A percentile compares a stretch with the other conserved stretches of the same genome.
phyloP scores from a whole-genome alignment of 1,284 basidiomycete species.

The Cryptococcus wingfieldii region DNA sequence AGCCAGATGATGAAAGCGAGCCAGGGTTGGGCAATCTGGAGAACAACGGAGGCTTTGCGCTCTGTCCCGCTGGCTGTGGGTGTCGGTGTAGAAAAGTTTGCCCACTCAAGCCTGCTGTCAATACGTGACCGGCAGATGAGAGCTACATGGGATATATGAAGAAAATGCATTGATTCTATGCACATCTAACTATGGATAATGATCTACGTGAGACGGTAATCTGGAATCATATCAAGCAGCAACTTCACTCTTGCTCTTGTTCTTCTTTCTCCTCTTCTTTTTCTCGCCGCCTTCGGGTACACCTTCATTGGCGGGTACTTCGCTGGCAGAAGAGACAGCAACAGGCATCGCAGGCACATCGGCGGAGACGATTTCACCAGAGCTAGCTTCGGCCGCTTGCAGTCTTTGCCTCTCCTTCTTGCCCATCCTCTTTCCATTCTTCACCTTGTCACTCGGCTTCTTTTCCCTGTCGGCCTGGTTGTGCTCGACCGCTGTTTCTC shows the following conservation, averaged over 20 bases:
- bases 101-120: background rate
- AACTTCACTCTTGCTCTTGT: slow-evolving; percentile 1
- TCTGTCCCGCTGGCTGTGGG: slow-evolving; percentile 41
- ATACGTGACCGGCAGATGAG: background rate
- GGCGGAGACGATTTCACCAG: background rate
- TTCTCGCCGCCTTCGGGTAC: slow-evolving; percentile 6
- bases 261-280: slow-evolving; percentile 17
- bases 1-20: slow-evolving; percentile 6
- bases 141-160: background rate
- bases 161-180: background rate
- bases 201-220: background rate
- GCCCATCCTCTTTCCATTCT: slow-evolving; percentile 7
- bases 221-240: background rate
- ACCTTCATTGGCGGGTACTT: background rate
- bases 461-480: slow-evolving; percentile 6
- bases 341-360: background rate
- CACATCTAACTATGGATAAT: background rate
- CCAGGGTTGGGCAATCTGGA: slow-evolving; percentile 1
- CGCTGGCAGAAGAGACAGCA: background rate
- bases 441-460: background rate
- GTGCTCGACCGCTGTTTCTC: slow-evolving; percentile 9
- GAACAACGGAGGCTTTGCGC: slow-evolving; percentile 16
- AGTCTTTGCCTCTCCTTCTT: slow-evolving; percentile 22
- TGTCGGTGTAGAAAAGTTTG: slow-evolving; percentile 32
- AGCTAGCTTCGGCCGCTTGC: background rate